Evolutionary conservation across 148 eudicot genomes (phyloP).

Genomic region (Suaeda aralocaspica): DNA sequence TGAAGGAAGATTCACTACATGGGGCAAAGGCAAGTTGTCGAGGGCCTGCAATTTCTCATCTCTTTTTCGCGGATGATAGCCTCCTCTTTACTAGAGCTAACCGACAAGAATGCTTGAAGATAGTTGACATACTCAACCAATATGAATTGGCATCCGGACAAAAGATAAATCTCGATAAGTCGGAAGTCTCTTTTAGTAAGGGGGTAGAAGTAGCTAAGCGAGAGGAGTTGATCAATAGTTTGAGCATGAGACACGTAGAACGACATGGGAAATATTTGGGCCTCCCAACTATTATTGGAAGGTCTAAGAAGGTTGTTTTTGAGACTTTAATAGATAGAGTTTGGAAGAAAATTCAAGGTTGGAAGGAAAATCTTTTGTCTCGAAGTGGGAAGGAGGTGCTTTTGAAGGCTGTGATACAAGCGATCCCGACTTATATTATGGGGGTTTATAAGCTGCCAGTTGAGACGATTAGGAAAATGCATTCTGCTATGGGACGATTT

Average conservation of each 20-base stretch:
- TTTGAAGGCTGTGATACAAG: not conserved
- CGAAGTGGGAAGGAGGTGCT: not conserved
- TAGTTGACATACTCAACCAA: not conserved
- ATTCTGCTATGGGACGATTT: not conserved
- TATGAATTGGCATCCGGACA: not conserved
- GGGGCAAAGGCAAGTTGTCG: not conserved
- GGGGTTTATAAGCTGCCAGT: not conserved
- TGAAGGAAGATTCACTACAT: not conserved
- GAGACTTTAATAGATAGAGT: not conserved
- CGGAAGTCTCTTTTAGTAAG: not conserved
- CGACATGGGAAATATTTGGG: constrained; percentile 4
- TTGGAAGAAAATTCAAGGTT: not conserved
- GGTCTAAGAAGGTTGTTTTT: not conserved
- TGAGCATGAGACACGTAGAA: not conserved
- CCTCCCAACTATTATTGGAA: not conserved
- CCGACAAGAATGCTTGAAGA: not conserved
- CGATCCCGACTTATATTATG: not conserved
- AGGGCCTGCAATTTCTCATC: not conserved
- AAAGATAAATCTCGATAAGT: not conserved
- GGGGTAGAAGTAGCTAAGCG: not conserved
- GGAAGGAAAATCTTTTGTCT: not conserved
- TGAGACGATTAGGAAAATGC: not conserved
- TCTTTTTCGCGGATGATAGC: no score
- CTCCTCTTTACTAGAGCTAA: not conserved
- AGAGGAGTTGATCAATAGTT: not conserved